Evolutionary conservation across 805 yeast species (phyloP).

Genomic region (Grigorovia jiainica): DNA sequence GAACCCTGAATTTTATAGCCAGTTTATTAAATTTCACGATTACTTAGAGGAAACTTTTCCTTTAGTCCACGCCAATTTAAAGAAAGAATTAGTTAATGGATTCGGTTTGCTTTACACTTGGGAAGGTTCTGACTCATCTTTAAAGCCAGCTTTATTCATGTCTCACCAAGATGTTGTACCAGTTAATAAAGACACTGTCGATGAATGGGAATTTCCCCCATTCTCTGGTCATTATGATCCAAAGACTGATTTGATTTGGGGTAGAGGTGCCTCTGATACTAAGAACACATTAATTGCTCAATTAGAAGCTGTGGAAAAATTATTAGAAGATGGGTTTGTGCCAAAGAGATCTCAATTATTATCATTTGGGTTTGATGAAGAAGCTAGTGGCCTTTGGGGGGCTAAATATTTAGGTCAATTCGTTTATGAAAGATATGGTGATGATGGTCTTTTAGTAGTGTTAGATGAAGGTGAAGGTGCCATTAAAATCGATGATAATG

Average conservation of each 20-base stretch:
- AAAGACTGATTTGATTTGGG: conserved; percentile 42
- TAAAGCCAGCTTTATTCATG: conserved; percentile 60
- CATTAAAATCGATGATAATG: conserved; percentile 31
- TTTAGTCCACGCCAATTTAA: conserved; percentile 35
- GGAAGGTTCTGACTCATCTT: conserved; percentile 41
- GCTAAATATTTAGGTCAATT: conserved; percentile 41
- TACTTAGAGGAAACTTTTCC: conserved; percentile 53
- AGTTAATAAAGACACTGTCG: conserved; percentile 46
- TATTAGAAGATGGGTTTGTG: conserved; percentile 39
- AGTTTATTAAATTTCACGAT: conserved; percentile 40
- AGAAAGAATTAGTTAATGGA: conserved; percentile 48
- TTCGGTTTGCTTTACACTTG: conserved; percentile 59
- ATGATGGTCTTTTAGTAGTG: conserved; percentile 48
- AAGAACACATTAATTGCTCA: conserved; percentile 59
- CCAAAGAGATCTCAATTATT: conserved; percentile 58
- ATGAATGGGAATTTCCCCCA: conserved; percentile 61
- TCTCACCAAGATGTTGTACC: conserved; percentile 91
- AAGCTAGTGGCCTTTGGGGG: conserved; percentile 53
- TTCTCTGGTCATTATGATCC: conserved; percentile 62
- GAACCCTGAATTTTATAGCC: conserved; percentile 31
- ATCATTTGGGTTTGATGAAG: conserved; percentile 77
- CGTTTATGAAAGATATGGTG: conserved; percentile 48
- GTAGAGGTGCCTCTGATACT: conserved; percentile 72
- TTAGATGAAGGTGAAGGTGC: conserved; percentile 59
- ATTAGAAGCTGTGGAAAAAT: conserved; percentile 51